These are phyloP conservation scores for Blastobotrys arbuscula DNA, from an alignment of 1,139 yeast species.

Conservation along the genomic window DNA sequence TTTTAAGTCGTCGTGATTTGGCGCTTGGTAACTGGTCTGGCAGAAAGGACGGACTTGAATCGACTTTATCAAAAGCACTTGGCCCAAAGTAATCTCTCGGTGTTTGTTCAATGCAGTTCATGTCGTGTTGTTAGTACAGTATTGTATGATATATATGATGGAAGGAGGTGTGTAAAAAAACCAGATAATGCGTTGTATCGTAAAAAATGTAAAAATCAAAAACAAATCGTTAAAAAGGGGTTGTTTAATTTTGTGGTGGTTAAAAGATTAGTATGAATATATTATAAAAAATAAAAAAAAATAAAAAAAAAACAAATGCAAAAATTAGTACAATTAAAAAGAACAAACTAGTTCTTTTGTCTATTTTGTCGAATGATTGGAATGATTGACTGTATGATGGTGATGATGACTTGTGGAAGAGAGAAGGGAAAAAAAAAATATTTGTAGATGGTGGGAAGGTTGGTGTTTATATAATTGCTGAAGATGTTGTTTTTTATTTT, in stretches of 20 bases:
- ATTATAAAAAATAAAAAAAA: background rate
- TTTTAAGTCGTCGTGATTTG: conserved; percentile 13
- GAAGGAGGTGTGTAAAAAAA: too few relatives aligned
- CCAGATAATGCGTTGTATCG: background rate
- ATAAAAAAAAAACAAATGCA: background rate
- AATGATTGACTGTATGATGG: background rate
- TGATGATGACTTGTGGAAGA: background rate
- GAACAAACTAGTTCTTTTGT: background rate
- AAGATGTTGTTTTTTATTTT: background rate
- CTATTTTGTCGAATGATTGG: background rate
- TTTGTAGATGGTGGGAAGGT: conserved; percentile 2
- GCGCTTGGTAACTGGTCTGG: conserved; percentile 17
- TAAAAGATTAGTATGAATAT: background rate
- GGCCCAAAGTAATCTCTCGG: conserved; percentile 10
- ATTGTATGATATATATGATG: background rate
- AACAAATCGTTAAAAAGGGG: background rate
- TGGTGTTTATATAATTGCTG: conserved; percentile 1
- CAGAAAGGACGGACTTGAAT: conserved; percentile 21
- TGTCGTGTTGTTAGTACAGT: background rate
- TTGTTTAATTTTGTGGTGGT: background rate
- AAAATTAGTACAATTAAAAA: background rate
- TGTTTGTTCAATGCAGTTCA: conserved; percentile 5
- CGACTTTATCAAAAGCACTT: conserved; percentile 8
- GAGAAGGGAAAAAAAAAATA: background rate
- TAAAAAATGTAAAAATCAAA: background rate